Evolutionary conservation across 2,329 filamentous ascomycete species (phyloP).

Genomic region (Celoporthe dispersa): DNA sequence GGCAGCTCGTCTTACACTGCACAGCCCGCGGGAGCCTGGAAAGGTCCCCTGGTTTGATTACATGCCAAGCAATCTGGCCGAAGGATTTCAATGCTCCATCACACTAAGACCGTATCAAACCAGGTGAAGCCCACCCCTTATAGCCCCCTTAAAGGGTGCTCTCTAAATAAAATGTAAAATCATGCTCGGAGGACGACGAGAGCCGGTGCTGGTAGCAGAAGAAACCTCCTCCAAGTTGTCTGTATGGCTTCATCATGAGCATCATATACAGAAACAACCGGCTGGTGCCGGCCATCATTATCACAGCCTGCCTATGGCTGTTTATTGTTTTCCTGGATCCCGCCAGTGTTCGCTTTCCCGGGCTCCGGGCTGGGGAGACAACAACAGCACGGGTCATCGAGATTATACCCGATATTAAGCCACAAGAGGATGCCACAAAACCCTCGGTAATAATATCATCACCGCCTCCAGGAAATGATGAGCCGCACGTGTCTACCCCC

Average conservation of each 20-base stretch:
- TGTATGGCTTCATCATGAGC: constrained; percentile 20
- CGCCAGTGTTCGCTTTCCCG: background rate
- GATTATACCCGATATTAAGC: background rate
- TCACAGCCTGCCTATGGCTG: constrained; percentile 33
- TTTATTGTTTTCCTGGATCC: constrained; percentile 34
- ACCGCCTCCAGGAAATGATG: background rate
- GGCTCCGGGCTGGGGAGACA: background rate
- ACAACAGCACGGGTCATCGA: background rate
- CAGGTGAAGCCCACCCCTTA: background rate
- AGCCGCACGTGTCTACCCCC: background rate
- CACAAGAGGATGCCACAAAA: background rate
- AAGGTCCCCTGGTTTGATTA: background rate
- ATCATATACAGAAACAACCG: constrained; percentile 34
- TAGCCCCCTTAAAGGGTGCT: background rate
- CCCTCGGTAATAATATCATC: background rate
- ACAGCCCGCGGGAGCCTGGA: background rate
- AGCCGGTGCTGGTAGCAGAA: background rate
- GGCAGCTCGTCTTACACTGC: background rate
- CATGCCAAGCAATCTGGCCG: background rate
- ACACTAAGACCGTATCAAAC: background rate
- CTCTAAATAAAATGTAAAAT: background rate
- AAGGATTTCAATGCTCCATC: background rate
- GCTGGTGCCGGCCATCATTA: constrained; percentile 35
- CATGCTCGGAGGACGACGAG: background rate
- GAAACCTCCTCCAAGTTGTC: no score